Evolutionary conservation across 208 protist genomes (phyloP), one percentile per base, ranked within the genome.

Genomic region (Acanthamoeba quina): DNA sequence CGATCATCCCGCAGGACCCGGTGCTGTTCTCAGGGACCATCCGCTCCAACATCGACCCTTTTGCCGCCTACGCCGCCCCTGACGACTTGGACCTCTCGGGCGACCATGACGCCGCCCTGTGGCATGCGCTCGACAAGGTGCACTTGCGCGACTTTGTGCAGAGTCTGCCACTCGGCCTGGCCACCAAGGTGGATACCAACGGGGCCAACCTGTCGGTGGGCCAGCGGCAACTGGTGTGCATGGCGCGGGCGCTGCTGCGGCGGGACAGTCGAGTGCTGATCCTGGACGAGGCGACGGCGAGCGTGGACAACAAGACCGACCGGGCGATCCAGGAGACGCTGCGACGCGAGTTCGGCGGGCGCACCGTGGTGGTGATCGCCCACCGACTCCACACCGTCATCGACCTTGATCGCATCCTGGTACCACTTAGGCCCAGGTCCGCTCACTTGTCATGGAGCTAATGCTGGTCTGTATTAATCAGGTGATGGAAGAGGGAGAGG

Each of bases 271-370:
- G 37, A 2, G 49, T 94, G 26, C 54, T 94, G 5, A 56, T 98
- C 19, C 24, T 98, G 31, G 97, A 98, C 90, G 97, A 98, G 94
- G 97, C 97, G 11, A 98, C 97, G 3, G 94, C 97, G 2, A 62
- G 54, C 26, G 93, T 94, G 31, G 93, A 92, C 83, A 52, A 60
- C 44, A 17, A 58, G 70, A 98, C 96, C n/a, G 97, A 98, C 89
- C 52, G 26, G 19, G 21, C 97, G 10, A 96, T 98, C 66, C 97
- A 98, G 96, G 31, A 97, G n/a, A 98, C 90, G 1, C 95, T 98
- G n/a, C 58, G 96, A 24, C 37, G 58, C 7, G 60, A 96, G 89
- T 98, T 98, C 31, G 94, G 94, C 6, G 83, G 91, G 31, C 86
- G 92, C 21, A 97, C 96, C n/a, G 92, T 96, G 17, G n/a, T 97